Percentiles rank a stretch among this genome's conserved stretches.
Evolutionary conservation across 208 protist genomes (phyloP).

Genomic region (Trypanosoma conorhini): DNA sequence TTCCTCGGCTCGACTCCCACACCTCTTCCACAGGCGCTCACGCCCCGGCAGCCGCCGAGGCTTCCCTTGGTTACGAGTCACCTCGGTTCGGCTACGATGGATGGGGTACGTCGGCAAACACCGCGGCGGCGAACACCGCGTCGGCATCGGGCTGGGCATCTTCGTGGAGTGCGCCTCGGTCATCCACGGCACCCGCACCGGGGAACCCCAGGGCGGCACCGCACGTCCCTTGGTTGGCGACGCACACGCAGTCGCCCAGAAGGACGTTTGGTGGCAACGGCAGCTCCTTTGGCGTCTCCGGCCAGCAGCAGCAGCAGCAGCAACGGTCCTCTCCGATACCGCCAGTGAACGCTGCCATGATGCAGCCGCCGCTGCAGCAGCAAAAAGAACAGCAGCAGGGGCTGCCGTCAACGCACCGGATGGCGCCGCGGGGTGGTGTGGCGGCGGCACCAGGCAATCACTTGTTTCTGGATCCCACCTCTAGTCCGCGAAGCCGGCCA

Average conservation of each 20-base stretch:
- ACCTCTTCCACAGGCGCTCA: background rate
- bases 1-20: slow-evolving; percentile 4
- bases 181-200: background rate
- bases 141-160: slow-evolving; percentile 2
- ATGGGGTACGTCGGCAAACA: slow-evolving; percentile 13
- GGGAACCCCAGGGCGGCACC: background rate
- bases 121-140: background rate
- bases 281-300: background rate
- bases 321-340: slow-evolving; percentile 2
- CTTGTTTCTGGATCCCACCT: slow-evolving; percentile 51
- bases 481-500: slow-evolving; percentile 15
- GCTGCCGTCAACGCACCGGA: background rate
- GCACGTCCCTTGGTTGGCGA: slow-evolving; percentile 5
- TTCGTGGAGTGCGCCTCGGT: background rate
- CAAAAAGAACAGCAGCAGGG: slow-evolving; percentile 17
- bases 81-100: slow-evolving; percentile 6
- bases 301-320: slow-evolving; percentile 1
- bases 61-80: slow-evolving; percentile 1
- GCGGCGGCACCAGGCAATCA: slow-evolving; percentile 25
- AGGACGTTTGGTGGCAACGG: slow-evolving; percentile 14
- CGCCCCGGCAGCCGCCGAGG: background rate
- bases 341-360: background rate
- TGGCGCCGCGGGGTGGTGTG: background rate
- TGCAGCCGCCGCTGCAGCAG: background rate
- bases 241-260: slow-evolving; percentile 13